These are phyloP conservation scores for Camelina laxa DNA, from an alignment of 345 rosid species.

Conservation along the genomic window DNA sequence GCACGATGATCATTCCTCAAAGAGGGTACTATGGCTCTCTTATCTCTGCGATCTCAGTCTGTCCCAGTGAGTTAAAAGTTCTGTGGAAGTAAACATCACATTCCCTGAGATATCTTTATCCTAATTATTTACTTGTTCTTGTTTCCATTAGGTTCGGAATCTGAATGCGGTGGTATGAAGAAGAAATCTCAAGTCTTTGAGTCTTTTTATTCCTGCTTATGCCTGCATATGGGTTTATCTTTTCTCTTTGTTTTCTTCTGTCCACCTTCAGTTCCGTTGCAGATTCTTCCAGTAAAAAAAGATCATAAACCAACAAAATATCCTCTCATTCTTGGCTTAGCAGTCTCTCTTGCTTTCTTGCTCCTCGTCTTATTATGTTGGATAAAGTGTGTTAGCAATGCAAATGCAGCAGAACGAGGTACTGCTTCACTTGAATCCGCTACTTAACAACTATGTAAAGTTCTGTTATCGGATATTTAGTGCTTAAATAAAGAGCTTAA, in stretches of 20 bases:
- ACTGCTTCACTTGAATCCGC: neutral
- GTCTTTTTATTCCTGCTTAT: neutral
- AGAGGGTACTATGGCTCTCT: slow-evolving; percentile 66
- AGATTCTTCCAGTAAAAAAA: slow-evolving; percentile 13
- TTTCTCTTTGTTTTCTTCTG: neutral
- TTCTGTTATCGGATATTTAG: neutral
- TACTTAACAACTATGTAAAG: neutral
- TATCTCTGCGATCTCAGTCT: slow-evolving; percentile 64
- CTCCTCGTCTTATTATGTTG: slow-evolving; percentile 44
- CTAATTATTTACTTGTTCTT: slow-evolving; percentile 1
- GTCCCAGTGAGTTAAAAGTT: slow-evolving; percentile 42
- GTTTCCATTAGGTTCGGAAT: slow-evolving; percentile 32
- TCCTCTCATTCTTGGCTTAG: slow-evolving; percentile 38
- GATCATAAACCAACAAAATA: slow-evolving; percentile 10
- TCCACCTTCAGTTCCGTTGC: slow-evolving; percentile 9
- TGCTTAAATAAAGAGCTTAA: neutral
- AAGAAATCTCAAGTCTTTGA: slow-evolving; percentile 10
- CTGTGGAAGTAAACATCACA: neutral
- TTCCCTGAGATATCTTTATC: neutral
- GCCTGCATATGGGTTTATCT: neutral
- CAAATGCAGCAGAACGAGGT: slow-evolving; percentile 18
- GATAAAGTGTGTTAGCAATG: slow-evolving; percentile 33
- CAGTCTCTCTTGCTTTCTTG: slow-evolving; percentile 41
- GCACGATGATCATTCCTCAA: slow-evolving; percentile 55
- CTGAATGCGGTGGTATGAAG: slow-evolving; percentile 44